Conservation (phyloP, 768 basidiomycete genomes). For the Cystobasidium ongulense region DNA sequence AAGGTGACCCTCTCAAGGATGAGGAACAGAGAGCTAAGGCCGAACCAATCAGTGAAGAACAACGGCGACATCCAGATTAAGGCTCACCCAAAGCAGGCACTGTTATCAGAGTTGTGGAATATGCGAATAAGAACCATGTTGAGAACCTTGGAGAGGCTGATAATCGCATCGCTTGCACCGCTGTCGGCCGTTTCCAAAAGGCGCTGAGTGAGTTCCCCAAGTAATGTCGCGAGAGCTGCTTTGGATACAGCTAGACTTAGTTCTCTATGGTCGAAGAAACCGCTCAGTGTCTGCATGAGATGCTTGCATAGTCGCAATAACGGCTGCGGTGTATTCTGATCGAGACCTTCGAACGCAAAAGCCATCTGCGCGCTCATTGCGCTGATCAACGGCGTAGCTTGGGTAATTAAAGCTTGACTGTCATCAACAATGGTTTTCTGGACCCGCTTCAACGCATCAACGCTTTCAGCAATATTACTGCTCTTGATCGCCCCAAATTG, state of each 20-base stretch:
- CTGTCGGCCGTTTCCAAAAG: slow-evolving; percentile 90
- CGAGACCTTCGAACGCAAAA: slow-evolving; percentile 64
- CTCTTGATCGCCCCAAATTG: slow-evolving; percentile 52
- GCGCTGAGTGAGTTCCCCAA: slow-evolving; percentile 83
- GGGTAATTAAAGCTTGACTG: slow-evolving; percentile 71
- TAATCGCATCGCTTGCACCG: slow-evolving; percentile 62
- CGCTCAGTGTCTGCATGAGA: slow-evolving; percentile 88
- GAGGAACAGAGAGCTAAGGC: slow-evolving; percentile 57
- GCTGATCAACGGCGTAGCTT: slow-evolving; percentile 67
- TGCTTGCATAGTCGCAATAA: slow-evolving; percentile 86
- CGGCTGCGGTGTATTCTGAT: slow-evolving; percentile 42
- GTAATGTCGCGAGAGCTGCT: slow-evolving; percentile 70
- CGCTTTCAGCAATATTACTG: slow-evolving; percentile 78
- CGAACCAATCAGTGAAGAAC: neutral
- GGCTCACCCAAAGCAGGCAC: slow-evolving; percentile 79
- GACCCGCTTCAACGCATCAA: slow-evolving; percentile 86
- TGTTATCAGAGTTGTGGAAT: slow-evolving; percentile 75
- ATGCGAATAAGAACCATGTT: slow-evolving; percentile 95
- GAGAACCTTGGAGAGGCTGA: slow-evolving; percentile 90
- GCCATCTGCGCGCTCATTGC: slow-evolving; percentile 86
- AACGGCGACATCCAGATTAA: neutral
- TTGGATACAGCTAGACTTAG: slow-evolving; percentile 80
- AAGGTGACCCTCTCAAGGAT: slow-evolving; percentile 50
- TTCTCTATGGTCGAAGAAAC: slow-evolving; percentile 81
- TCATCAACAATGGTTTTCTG: slow-evolving; percentile 73